phyloP scores from a whole-genome alignment of 2,329 filamentous ascomycete species.

The Domatiomyces globalis region DNA sequence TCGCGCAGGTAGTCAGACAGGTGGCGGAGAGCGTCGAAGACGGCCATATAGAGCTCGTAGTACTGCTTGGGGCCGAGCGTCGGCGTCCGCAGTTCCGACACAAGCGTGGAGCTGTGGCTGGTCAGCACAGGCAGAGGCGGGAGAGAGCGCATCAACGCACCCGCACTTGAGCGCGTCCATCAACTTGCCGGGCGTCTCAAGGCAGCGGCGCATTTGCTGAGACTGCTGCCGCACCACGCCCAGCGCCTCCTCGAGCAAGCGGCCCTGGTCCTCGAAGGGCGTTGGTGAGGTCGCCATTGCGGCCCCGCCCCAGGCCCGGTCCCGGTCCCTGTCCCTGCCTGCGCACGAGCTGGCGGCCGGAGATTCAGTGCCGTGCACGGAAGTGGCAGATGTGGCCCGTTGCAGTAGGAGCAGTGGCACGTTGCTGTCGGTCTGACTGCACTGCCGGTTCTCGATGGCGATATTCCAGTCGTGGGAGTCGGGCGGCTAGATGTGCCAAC shows the following conservation, averaged over 20 bases:
- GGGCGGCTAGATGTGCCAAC: no score
- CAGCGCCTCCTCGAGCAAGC: slow-evolving; percentile 92
- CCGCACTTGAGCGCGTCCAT: slow-evolving; percentile 99
- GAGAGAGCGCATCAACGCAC: slow-evolving; percentile 41
- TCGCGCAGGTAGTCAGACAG: slow-evolving; percentile 93
- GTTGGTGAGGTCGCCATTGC: slow-evolving; percentile 24
- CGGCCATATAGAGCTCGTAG: slow-evolving; percentile 98
- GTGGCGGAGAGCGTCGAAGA: slow-evolving; percentile 94
- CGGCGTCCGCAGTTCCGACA: slow-evolving; percentile 94
- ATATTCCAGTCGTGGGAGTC: no score
- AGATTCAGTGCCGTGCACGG: not conserved
- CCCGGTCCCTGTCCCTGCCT: no score
- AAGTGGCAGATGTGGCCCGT: not conserved
- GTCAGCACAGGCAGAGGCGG: slow-evolving; percentile 18
- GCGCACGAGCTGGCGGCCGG: no score
- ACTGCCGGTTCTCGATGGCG: not conserved
- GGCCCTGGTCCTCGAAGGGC: slow-evolving; percentile 65
- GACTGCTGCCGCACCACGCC: slow-evolving; percentile 95
- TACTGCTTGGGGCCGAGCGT: slow-evolving; percentile 98
- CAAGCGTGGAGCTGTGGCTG: slow-evolving; percentile 67
- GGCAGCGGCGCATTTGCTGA: slow-evolving; percentile 88
- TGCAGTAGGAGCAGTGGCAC: not conserved
- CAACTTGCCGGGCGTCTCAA: slow-evolving; percentile 93
- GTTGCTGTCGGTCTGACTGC: not conserved
- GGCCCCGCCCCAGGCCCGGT: no score